These are phyloP conservation scores for Boletus coccyginus DNA, from an alignment of 768 basidiomycete species.

Conservation along the genomic window DNA sequence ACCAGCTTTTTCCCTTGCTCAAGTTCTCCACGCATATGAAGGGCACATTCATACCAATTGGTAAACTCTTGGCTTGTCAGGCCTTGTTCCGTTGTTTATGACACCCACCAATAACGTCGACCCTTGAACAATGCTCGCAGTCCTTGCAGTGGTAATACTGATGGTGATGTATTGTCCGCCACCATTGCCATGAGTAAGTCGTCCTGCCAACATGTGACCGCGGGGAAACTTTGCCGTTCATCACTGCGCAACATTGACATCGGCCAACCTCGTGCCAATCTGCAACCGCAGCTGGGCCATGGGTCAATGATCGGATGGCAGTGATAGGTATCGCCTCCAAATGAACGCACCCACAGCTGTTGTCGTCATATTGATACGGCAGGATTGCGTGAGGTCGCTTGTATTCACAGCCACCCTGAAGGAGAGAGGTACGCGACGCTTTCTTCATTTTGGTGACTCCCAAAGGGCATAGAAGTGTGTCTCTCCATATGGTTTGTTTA, in stretches of 20 bases:
- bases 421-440: too few relatives aligned
- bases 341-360: neutral
- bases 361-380: neutral
- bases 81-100: neutral
- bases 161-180: neutral
- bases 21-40: constrained; percentile 2
- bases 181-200: neutral
- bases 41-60: neutral
- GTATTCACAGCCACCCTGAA: neutral
- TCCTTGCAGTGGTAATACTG: neutral
- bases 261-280: neutral
- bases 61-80: neutral
- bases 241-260: neutral
- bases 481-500: neutral
- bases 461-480: too few relatives aligned
- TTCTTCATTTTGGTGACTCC: too few relatives aligned
- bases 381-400: neutral
- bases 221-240: constrained; percentile 5
- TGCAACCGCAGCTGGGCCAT: neutral
- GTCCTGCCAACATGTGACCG: neutral
- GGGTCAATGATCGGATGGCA: neutral
- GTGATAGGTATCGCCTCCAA: neutral
- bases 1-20: neutral
- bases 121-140: too few relatives aligned
- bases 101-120: neutral